These are phyloP conservation scores for Nicotiana undulata DNA, from an alignment of 257 asterid genomes.

Conservation along the genomic window DNA sequence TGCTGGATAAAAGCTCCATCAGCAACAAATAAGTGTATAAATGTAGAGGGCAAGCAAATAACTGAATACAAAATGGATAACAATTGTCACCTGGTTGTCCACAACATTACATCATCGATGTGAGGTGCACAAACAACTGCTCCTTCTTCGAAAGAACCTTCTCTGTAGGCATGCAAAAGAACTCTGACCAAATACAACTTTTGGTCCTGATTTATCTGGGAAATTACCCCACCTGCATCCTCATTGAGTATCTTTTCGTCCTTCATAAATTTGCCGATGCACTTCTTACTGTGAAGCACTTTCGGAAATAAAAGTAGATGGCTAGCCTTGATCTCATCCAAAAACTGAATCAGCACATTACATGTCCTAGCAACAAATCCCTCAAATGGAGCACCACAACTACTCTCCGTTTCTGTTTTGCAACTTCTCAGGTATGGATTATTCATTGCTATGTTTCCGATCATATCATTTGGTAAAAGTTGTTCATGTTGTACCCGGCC, in stretches of 20 bases:
- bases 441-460: conserved; percentile 11
- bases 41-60: not conserved
- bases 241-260: conserved; percentile 31
- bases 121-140: conserved; percentile 80
- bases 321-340: conserved; percentile 20
- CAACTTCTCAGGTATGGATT: conserved; percentile 12
- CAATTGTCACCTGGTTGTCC: conserved; percentile 42
- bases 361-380: conserved; percentile 71
- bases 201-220: conserved; percentile 24
- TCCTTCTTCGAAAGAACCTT: conserved; percentile 81
- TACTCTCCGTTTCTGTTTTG: conserved; percentile 6
- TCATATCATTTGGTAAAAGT: conserved; percentile 7
- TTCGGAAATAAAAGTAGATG: conserved; percentile 51
- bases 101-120: conserved; percentile 41
- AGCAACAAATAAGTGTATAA: not conserved
- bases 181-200: conserved; percentile 51
- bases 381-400: conserved; percentile 27
- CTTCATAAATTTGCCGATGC: conserved; percentile 37
- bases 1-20: not conserved
- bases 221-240: conserved; percentile 10
- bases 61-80: conserved; percentile 5
- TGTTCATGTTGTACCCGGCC: conserved; percentile 16
- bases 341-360: conserved; percentile 28
- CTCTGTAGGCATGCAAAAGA: conserved; percentile 48
- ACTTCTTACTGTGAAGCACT: conserved; percentile 26